These are phyloP conservation scores for Colletotrichum spaethianum DNA, from an alignment of 2,329 filamentous ascomycete species.

Conservation along the genomic window DNA sequence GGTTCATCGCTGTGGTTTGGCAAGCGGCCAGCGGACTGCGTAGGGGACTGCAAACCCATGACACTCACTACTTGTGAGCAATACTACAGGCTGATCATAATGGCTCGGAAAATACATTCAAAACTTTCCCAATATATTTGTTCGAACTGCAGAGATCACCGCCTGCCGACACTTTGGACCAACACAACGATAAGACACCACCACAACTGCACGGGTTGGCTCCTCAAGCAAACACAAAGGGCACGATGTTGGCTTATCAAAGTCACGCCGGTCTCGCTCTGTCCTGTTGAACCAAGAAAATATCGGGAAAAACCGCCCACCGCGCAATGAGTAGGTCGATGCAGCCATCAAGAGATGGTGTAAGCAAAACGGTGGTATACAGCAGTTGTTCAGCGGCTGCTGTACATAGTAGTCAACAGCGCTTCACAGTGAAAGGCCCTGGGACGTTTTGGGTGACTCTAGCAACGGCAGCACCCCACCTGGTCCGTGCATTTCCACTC, in stretches of 20 bases:
- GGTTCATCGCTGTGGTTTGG: too few species aligned
- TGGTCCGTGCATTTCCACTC: conserved; percentile 30
- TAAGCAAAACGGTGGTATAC: not conserved
- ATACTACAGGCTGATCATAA: not conserved
- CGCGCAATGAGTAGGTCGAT: not conserved
- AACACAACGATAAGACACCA: not conserved
- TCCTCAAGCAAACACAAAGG: not conserved
- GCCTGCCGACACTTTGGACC: not conserved
- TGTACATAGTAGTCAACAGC: not conserved
- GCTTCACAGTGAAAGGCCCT: not conserved
- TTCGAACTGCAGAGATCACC: not conserved
- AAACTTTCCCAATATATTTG: too few species aligned
- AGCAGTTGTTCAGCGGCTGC: not conserved
- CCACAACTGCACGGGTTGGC: not conserved
- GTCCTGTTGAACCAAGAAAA: not conserved
- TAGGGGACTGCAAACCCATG: not conserved
- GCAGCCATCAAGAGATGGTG: not conserved
- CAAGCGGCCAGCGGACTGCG: not conserved
- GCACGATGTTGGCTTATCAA: not conserved
- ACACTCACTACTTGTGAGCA: not conserved
- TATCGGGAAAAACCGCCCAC: too few species aligned
- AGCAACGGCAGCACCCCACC: conserved; percentile 16
- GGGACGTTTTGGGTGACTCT: not conserved
- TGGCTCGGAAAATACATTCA: too few species aligned
- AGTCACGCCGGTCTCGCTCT: not conserved